Evolutionary conservation across 176 grass and related monocot species (phyloP).

Genomic region (Ananas comosus): DNA sequence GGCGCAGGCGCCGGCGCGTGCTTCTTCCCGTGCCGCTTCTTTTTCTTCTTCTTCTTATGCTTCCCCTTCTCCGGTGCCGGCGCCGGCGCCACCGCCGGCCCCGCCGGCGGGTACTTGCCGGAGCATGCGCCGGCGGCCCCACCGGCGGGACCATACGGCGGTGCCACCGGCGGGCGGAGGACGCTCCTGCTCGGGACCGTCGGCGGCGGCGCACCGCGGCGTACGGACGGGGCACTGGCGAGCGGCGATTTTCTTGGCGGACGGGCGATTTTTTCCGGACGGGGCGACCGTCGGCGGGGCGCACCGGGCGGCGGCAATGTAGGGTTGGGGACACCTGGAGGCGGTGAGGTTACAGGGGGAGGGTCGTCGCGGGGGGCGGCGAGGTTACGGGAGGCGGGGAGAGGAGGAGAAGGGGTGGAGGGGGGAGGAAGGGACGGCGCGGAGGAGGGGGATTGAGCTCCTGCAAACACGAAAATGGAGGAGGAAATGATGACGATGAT

Average conservation of each 20-base stretch:
- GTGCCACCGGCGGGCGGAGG: slow-evolving; percentile 17
- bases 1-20: slow-evolving; percentile 45
- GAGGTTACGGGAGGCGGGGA: background rate
- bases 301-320: background rate
- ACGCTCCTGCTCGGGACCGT: no score
- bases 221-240: slow-evolving; percentile 9
- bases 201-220: slow-evolving; percentile 12
- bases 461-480: background rate
- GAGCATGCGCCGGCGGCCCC: slow-evolving; percentile 12
- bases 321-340: background rate
- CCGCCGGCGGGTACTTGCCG: no score
- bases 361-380: slow-evolving; percentile 4
- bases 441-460: background rate
- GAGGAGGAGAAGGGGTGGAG: slow-evolving; percentile 10
- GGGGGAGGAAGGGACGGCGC: slow-evolving; percentile 15
- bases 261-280: background rate
- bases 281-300: background rate
- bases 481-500: slow-evolving; percentile 9
- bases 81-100: slow-evolving; percentile 4
- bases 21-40: slow-evolving; percentile 54
- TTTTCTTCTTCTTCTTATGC: slow-evolving; percentile 59
- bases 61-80: slow-evolving; percentile 55
- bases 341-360: slow-evolving; percentile 10
- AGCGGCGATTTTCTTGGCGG: slow-evolving; percentile 22
- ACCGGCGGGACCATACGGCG: slow-evolving; percentile 1